Conservation (phyloP, 2,329 filamentous ascomycete species). For the Fusarium longipes region DNA sequence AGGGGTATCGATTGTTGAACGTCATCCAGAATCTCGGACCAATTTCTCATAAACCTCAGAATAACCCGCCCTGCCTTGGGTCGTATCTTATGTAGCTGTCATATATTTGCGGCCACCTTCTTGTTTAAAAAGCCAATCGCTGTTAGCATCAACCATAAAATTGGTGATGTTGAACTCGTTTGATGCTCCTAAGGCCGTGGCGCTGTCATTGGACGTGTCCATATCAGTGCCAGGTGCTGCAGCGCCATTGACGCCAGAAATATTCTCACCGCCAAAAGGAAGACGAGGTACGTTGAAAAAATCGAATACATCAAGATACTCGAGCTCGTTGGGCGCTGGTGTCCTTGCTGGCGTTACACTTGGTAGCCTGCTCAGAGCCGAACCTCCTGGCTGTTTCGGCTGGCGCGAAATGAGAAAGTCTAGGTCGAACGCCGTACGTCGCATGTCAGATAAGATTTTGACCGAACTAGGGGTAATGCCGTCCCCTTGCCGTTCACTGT, state of each 20-base stretch:
- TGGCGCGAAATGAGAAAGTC: slow-evolving; percentile 90
- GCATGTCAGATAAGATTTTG: slow-evolving; percentile 90
- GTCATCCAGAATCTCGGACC: slow-evolving; percentile 7
- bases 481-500: slow-evolving; percentile 79
- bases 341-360: slow-evolving; percentile 72
- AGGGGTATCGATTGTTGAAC: slow-evolving; percentile 34
- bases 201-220: slow-evolving; percentile 45
- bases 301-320: slow-evolving; percentile 92
- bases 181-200: slow-evolving; percentile 46
- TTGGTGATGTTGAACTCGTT: slow-evolving; percentile 83
- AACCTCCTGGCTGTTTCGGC: slow-evolving; percentile 63
- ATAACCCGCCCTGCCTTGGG: not conserved
- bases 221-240: slow-evolving; percentile 43
- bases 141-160: slow-evolving; percentile 79
- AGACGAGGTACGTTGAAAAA: slow-evolving; percentile 93
- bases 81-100: slow-evolving; percentile 32
- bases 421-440: slow-evolving; percentile 87
- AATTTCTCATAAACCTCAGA: not conserved
- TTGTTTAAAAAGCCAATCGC: slow-evolving; percentile 78
- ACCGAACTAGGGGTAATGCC: slow-evolving; percentile 84
- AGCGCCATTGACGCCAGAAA: slow-evolving; percentile 34
- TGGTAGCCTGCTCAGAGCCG: slow-evolving; percentile 58
- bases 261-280: slow-evolving; percentile 58
- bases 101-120: slow-evolving; percentile 49
- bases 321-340: slow-evolving; percentile 83